A percentile compares a stretch with the other conserved stretches of the same genome.
Evolutionary conservation across 179 eudicot genomes (phyloP).

Genomic region (Gypsophila paniculata): DNA sequence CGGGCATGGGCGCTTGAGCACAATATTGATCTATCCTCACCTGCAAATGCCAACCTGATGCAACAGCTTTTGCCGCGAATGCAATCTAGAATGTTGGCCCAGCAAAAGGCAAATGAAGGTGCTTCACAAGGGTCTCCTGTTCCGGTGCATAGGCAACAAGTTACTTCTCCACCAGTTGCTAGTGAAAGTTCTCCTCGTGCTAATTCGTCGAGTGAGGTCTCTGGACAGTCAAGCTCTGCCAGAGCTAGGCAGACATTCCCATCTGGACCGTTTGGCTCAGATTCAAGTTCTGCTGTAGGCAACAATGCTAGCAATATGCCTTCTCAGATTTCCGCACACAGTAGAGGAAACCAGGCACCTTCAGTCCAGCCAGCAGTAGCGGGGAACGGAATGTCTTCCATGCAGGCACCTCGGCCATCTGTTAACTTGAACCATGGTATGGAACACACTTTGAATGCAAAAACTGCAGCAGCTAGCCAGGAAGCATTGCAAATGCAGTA

Average conservation of each 20-base stretch:
- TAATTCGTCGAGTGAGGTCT: conserved; percentile 70
- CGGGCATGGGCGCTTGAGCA: conserved; percentile 84
- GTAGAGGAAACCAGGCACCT: conserved; percentile 56
- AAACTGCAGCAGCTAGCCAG: conserved; percentile 41
- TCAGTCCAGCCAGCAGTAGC: conserved; percentile 42
- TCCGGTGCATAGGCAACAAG: conserved; percentile 63
- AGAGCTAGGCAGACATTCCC: conserved; percentile 61
- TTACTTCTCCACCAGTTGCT: conserved; percentile 62
- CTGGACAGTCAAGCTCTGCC: conserved; percentile 61
- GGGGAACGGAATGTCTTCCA: conserved; percentile 55
- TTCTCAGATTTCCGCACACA: conserved; percentile 46
- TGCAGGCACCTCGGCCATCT: conserved; percentile 53
- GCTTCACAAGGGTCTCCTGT: conserved; percentile 53
- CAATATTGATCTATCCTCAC: conserved; percentile 78
- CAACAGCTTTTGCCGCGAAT: conserved; percentile 71
- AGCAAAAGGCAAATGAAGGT: conserved; percentile 68
- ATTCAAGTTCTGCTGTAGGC: conserved; percentile 36
- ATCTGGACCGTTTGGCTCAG: conserved; percentile 45
- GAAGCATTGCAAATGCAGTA: conserved; percentile 60
- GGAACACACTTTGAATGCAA: conserved; percentile 47
- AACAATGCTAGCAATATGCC: conserved; percentile 35
- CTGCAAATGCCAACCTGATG: conserved; percentile 75
- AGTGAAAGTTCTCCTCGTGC: conserved; percentile 79
- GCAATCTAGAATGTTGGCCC: conserved; percentile 78
- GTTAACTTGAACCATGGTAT: conserved; percentile 65